Conservation (phyloP, 139 green algal genomes). For the Chlorella vulgaris region DNA sequence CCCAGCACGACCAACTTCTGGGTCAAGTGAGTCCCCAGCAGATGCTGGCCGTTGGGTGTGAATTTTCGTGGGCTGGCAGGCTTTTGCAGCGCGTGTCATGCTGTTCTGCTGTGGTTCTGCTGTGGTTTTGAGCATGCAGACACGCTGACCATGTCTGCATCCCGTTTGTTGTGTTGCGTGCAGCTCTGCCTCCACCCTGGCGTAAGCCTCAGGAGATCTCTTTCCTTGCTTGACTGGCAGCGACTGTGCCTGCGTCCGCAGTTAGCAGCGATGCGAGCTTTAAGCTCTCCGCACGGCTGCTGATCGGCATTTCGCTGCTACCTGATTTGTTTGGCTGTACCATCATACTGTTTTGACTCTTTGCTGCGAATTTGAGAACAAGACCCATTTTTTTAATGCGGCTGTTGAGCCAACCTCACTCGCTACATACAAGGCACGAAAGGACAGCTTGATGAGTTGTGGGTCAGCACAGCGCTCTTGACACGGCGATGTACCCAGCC, state of each 20-base stretch:
- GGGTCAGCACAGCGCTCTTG: no score
- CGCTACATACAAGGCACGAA: no score
- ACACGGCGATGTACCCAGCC: no score
- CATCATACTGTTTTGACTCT: neutral
- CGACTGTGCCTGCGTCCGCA: no score
- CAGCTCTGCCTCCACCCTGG: conserved; percentile 28
- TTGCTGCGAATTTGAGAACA: neutral
- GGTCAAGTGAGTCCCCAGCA: conserved; percentile 49
- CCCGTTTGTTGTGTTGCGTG: no score
- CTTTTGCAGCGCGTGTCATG: no score
- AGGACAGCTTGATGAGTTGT: no score
- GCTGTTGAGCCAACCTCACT: neutral
- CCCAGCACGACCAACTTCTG: conserved; percentile 82
- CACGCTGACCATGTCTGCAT: no score
- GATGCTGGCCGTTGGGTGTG: neutral
- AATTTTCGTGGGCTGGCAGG: no score
- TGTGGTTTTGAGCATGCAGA: no score
- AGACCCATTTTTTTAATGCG: neutral
- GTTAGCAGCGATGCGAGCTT: no score
- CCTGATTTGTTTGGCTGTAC: neutral
- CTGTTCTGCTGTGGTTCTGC: no score
- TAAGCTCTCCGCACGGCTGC: neutral
- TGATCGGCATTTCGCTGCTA: neutral
- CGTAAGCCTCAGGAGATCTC: neutral
- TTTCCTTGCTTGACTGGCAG: neutral